Base-by-base conservation (phyloP, 192 early-diverging fungal species). In the Funneliformis geosporum region DNA sequence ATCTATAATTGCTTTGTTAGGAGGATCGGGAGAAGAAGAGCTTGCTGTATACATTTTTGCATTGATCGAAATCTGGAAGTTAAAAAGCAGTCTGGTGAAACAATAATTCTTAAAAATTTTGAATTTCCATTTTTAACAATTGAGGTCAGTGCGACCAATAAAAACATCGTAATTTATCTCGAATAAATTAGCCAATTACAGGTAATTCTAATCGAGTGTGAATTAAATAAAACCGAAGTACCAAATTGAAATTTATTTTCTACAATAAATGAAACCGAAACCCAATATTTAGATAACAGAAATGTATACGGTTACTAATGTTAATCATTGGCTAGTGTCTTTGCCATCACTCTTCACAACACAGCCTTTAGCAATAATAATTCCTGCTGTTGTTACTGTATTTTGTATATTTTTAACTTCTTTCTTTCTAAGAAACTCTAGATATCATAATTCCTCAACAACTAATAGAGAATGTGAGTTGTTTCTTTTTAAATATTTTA, bases 1-100 rank as follows among this genome's bases (percentile, higher is more conserved):
- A 38, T 69, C 77, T 69, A 61, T 79, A 59, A 79, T 67, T 23
- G 75, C 25, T 47, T 72, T 27, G 25, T 72, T 21, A 38, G n/a
- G 28, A 33, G 64, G 25, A 16, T 28, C 33, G 5, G 27, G 10
- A 27, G 25, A 14, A 50, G 47, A 55, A 55, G 50, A 55, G 16
- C 50, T 55, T 18, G 50, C 50, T 18, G 50, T 55, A 33, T 33
- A 33, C 50, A 55, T 55, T 21, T 50, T 55, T 18, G 50, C 16
- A 55, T 10, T 55, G 16, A 21, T 18, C 50, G 50, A 5, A 50
- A 55, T 21, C 50, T 21, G 18, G 9, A 33, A 33, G 33, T 33
- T 33, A 0, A 33, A 33, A 33, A 33, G n/a, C 33, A 33, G 33
- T 33, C 33, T 33, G n/a, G 33, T 33, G 33, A 33, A 33, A 33